These are phyloP conservation scores for Pyrenochaeta sp. DNA, from an alignment of 2,329 filamentous ascomycete species.

Conservation along the genomic window DNA sequence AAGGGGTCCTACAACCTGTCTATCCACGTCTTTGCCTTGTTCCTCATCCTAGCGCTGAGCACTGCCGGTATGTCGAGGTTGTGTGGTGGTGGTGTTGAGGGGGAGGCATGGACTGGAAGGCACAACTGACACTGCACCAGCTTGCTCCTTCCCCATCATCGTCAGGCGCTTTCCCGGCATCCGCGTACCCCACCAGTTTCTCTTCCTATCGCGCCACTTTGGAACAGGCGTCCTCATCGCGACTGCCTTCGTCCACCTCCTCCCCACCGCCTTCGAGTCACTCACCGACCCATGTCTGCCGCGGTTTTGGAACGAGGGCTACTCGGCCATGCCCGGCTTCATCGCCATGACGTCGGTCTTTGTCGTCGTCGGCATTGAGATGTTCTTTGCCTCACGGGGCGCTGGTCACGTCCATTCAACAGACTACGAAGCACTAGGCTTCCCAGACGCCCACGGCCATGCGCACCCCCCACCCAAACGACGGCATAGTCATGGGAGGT, in stretches of 20 bases:
- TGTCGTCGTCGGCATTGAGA: conserved; percentile 84
- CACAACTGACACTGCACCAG: conserved; percentile 37
- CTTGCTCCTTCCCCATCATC: conserved; percentile 51
- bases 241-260: conserved; percentile 52
- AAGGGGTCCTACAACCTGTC: conserved; percentile 62
- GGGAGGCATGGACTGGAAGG: no score
- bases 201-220: conserved; percentile 51
- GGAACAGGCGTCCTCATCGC: conserved; percentile 51
- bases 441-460: conserved; percentile 24
- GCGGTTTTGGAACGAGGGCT: conserved; percentile 49
- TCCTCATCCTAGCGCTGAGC: conserved; percentile 64
- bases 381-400: conserved; percentile 80
- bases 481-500: conserved; percentile 43
- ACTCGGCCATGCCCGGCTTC: conserved; percentile 49
- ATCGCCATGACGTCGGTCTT: conserved; percentile 52
- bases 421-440: conserved; percentile 57
- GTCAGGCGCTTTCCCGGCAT: conserved; percentile 48
- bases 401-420: conserved; percentile 65
- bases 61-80: conserved; percentile 54
- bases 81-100: not conserved
- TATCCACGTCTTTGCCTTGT: conserved; percentile 64
- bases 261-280: conserved; percentile 50
- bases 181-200: conserved; percentile 49
- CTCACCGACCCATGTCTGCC: conserved; percentile 51
- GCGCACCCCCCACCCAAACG: conserved; percentile 35